Conservation (phyloP, 1,284 basidiomycete genomes). For the Fomitopsis betulina region DNA sequence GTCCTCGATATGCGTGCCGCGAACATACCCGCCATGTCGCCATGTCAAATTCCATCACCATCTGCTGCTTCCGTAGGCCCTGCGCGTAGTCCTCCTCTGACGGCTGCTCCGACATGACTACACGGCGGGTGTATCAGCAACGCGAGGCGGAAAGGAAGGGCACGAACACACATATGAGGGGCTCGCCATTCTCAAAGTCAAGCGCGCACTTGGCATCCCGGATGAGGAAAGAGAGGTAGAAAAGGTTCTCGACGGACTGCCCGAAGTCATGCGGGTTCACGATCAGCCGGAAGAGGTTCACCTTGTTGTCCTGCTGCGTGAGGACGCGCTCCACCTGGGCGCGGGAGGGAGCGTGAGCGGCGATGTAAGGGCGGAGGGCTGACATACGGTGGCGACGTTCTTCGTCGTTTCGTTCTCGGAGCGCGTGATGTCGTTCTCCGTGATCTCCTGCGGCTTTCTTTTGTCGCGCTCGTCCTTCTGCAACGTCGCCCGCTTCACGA, state of each 20-base stretch:
- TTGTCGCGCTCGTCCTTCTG: constrained; percentile 71
- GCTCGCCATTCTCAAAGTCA: constrained; percentile 64
- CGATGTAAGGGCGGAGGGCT: neutral
- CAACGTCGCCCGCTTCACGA: constrained; percentile 57
- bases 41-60: constrained; percentile 86
- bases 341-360: neutral
- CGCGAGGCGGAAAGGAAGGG: neutral
- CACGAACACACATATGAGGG: constrained; percentile 60
- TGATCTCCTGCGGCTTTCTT: constrained; percentile 68
- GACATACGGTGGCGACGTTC: constrained; percentile 61
- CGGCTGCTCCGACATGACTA: constrained; percentile 63
- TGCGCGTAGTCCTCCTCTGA: constrained; percentile 56
- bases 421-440: constrained; percentile 70
- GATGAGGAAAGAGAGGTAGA: constrained; percentile 89
- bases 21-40: constrained; percentile 70
- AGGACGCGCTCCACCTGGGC: constrained; percentile 55
- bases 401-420: constrained; percentile 81
- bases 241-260: constrained; percentile 92
- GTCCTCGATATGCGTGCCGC: too few species aligned
- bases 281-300: constrained; percentile 82
- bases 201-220: constrained; percentile 78
- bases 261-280: constrained; percentile 86
- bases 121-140: neutral
- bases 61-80: constrained; percentile 71
- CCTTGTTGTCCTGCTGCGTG: constrained; percentile 37